phyloP scores from a whole-genome alignment of 768 basidiomycete genomes.

The Lactifluus rugatus region DNA sequence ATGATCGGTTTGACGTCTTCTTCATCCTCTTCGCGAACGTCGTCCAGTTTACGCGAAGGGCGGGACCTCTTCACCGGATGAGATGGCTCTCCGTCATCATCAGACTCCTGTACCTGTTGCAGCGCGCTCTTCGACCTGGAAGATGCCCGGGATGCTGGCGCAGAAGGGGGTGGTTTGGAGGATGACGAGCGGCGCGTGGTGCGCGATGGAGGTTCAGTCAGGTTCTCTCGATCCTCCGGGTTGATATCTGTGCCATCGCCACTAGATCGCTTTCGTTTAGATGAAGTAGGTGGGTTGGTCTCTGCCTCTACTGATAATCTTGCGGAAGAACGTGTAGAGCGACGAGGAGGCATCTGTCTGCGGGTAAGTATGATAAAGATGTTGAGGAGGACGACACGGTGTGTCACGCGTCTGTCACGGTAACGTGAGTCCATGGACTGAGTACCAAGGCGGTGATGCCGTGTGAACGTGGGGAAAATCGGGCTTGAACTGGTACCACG shows the following conservation, averaged over 20 bases:
- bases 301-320: constrained; percentile 7
- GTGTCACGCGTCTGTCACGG: constrained; percentile 17
- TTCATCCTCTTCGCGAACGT: constrained; percentile 18
- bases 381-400: constrained; percentile 9
- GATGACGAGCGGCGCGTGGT: constrained; percentile 15
- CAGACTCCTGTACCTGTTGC: constrained; percentile 4
- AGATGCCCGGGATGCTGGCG: constrained; percentile 5
- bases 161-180: background rate
- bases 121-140: constrained; percentile 3
- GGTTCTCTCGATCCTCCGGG: constrained; percentile 4
- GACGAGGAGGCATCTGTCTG: constrained; percentile 18
- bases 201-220: constrained; percentile 3
- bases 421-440: background rate
- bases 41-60: constrained; percentile 10
- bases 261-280: constrained; percentile 17
- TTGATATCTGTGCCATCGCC: background rate
- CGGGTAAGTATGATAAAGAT: background rate
- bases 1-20: constrained; percentile 10
- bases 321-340: constrained; percentile 19
- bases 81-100: constrained; percentile 12
- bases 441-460: background rate
- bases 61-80: constrained; percentile 15
- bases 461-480: background rate
- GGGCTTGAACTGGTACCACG: constrained; percentile 17
- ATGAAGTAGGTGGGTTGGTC: background rate